A percentile compares a stretch with the other conserved stretches of the same genome.
These are phyloP conservation scores for Whalleya microplaca DNA, from an alignment of 2,329 filamentous ascomycete species.

Conservation along the genomic window DNA sequence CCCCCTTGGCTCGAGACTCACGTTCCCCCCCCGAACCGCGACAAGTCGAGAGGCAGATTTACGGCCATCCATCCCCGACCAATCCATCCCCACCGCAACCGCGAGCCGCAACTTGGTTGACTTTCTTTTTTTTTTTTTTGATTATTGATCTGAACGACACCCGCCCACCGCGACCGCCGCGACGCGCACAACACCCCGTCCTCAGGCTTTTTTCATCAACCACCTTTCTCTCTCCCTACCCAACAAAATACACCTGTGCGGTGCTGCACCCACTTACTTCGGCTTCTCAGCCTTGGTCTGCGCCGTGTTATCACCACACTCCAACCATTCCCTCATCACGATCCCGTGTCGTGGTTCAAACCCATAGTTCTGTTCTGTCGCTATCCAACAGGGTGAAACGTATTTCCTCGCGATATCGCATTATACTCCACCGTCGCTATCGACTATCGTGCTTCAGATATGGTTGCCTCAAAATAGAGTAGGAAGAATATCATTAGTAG, in stretches of 20 bases:
- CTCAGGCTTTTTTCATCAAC: background rate
- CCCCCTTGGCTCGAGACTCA: constrained; percentile 47
- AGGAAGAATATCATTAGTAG: constrained; percentile 24
- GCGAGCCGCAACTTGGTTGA: constrained; percentile 2
- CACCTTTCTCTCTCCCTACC: constrained; percentile 5
- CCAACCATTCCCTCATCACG: constrained; percentile 2
- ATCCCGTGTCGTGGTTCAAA: constrained; percentile 12
- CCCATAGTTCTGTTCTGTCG: constrained; percentile 7
- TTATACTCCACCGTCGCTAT: constrained; percentile 20
- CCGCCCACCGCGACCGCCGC: constrained; percentile 15
- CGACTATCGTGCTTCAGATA: constrained; percentile 27
- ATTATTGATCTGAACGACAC: constrained; percentile 8
- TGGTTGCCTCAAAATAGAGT: constrained; percentile 31
- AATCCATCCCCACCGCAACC: constrained; percentile 25
- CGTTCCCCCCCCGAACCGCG: constrained; percentile 33
- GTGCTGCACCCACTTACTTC: background rate
- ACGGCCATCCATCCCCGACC: constrained; percentile 10
- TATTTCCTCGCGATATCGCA: constrained; percentile 2
- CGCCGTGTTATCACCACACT: constrained; percentile 22
- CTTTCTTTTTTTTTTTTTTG: too few relatives aligned
- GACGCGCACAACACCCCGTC: constrained; percentile 17
- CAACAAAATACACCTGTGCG: background rate
- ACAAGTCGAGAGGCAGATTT: constrained; percentile 13
- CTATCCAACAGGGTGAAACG: constrained; percentile 8
- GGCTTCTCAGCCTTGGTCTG: constrained; percentile 14